These are phyloP conservation scores for Stachybotrys elegans DNA, from an alignment of 2,329 filamentous ascomycete genomes.

Conservation along the genomic window DNA sequence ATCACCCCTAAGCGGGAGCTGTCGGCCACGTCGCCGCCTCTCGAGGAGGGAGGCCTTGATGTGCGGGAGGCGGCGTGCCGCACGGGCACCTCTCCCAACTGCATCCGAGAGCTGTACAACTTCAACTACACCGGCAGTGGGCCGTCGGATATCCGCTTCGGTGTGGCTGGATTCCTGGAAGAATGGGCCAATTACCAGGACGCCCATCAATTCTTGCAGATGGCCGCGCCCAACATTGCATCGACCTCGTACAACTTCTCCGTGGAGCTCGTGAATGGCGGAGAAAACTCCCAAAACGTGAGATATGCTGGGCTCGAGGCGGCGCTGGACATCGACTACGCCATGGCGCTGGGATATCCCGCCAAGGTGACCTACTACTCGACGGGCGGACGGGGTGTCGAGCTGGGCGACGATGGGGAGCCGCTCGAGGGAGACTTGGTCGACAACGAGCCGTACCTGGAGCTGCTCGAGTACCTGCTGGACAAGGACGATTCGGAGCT, in stretches of 20 bases:
- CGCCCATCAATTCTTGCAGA: slow-evolving; percentile 30
- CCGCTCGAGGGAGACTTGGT: slow-evolving; percentile 20
- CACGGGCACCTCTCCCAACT: slow-evolving; percentile 29
- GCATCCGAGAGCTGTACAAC: slow-evolving; percentile 41
- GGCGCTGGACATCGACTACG: slow-evolving; percentile 44
- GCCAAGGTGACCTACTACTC: slow-evolving; percentile 39
- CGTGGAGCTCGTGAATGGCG: slow-evolving; percentile 36
- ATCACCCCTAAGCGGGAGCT: slow-evolving; percentile 34
- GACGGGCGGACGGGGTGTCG: slow-evolving; percentile 37
- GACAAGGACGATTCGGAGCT: slow-evolving; percentile 35
- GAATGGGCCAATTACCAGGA: slow-evolving; percentile 41
- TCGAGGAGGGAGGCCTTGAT: slow-evolving; percentile 7
- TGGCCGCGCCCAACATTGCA: slow-evolving; percentile 29
- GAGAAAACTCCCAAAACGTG: slow-evolving; percentile 34
- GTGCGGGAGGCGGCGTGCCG: slow-evolving; percentile 24
- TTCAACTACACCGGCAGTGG: slow-evolving; percentile 29
- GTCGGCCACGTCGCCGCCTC: slow-evolving; percentile 8
- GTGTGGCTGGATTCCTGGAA: slow-evolving; percentile 45
- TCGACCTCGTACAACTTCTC: slow-evolving; percentile 32
- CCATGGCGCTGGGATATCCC: slow-evolving; percentile 39
- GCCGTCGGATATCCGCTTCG: slow-evolving; percentile 33
- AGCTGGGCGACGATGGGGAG: slow-evolving; percentile 33
- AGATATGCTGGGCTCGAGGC: slow-evolving; percentile 37
- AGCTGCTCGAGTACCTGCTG: slow-evolving; percentile 47
- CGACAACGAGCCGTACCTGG: slow-evolving; percentile 54